Conservation (phyloP, 164 flowering plant genomes). For the Kalanchoe fedtschenkoi region DNA sequence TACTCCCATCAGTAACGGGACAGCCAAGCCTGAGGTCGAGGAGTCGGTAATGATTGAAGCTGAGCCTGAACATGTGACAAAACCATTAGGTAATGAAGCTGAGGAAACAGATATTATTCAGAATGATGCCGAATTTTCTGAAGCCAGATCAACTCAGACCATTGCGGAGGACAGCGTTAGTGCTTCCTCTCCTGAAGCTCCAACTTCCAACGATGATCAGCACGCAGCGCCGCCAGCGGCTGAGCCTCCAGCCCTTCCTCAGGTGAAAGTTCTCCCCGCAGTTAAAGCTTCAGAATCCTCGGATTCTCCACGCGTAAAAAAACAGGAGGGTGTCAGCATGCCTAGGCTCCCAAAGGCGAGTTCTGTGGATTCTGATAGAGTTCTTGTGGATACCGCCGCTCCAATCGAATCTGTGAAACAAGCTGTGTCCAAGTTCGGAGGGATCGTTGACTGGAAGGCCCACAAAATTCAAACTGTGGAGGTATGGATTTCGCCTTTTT, state of each 20-base stretch:
- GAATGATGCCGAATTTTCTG: not conserved
- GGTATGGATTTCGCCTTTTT: constrained; percentile 24
- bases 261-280: not conserved
- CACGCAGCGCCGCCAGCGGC: not conserved
- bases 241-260: constrained; percentile 1
- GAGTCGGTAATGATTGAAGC: not conserved
- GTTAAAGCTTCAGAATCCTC: not conserved
- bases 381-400: constrained; percentile 68
- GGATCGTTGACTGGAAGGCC: constrained; percentile 92
- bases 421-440: constrained; percentile 89
- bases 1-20: not conserved
- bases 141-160: not conserved
- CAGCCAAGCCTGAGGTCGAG: not conserved
- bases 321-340: not conserved
- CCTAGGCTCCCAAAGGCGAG: constrained; percentile 9
- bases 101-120: no score
- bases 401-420: constrained; percentile 90
- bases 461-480: constrained; percentile 68
- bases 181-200: not conserved
- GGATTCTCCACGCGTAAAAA: not conserved
- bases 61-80: not conserved
- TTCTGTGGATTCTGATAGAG: constrained; percentile 18
- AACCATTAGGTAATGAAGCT: not conserved
- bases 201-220: not conserved
- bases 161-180: not conserved